Conservation (phyloP, 805 yeast species). For the Ogataea methanolica region DNA sequence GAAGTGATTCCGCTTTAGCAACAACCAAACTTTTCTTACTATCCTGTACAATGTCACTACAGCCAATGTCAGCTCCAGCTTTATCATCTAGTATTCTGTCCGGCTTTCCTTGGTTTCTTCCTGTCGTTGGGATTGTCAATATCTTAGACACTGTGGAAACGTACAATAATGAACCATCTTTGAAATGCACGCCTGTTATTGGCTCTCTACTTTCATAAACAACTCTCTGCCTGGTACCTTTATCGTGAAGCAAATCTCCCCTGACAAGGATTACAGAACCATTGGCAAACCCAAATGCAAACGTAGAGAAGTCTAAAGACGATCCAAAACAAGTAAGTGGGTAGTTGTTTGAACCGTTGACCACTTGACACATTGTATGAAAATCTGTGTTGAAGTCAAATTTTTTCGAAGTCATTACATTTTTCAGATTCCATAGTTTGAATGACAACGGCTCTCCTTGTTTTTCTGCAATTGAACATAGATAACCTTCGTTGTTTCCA, state of each 20-base stretch:
- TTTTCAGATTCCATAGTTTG: slow-evolving; percentile 69
- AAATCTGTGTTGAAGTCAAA: slow-evolving; percentile 36
- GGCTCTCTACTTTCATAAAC: slow-evolving; percentile 76
- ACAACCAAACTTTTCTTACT: slow-evolving; percentile 43
- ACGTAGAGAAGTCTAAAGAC: slow-evolving; percentile 51
- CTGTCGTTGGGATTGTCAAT: slow-evolving; percentile 68
- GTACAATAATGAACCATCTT: slow-evolving; percentile 51
- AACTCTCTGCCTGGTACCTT: slow-evolving; percentile 84
- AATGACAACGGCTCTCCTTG: slow-evolving; percentile 67
- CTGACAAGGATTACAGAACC: slow-evolving; percentile 78
- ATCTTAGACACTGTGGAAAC: slow-evolving; percentile 73
- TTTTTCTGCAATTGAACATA: slow-evolving; percentile 71
- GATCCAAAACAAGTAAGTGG: slow-evolving; percentile 68
- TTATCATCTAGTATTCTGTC: slow-evolving; percentile 39
- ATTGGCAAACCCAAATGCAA: slow-evolving; percentile 77
- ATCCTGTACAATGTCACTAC: slow-evolving; percentile 35
- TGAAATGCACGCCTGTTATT: slow-evolving; percentile 68
- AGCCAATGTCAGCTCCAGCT: slow-evolving; percentile 46
- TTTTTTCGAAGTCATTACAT: slow-evolving; percentile 32
- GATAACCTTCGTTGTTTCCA: slow-evolving; percentile 30
- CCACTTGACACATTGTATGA: slow-evolving; percentile 57
- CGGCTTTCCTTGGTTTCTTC: slow-evolving; percentile 69
- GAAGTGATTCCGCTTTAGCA: slow-evolving; percentile 58
- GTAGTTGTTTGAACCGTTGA: slow-evolving; percentile 69
- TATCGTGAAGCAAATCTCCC: slow-evolving; percentile 83